phyloP scores from a whole-genome alignment of 176 grass and related monocot genomes.

The Zizania latifolia region DNA sequence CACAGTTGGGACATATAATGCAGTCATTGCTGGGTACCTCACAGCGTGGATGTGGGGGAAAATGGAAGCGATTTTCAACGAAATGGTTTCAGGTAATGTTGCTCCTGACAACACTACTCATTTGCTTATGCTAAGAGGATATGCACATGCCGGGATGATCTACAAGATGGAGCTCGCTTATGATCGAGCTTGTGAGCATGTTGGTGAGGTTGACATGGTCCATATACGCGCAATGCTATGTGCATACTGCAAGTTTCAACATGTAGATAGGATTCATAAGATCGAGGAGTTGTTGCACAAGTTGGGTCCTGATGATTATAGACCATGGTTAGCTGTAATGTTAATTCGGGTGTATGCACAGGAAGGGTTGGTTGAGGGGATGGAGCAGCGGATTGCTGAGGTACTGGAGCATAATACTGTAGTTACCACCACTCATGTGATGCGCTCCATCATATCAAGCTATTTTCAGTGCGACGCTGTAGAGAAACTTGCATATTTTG shows the following conservation, averaged over 20 bases:
- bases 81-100: slow-evolving; percentile 46
- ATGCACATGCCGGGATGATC: slow-evolving; percentile 54
- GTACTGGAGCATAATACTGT: slow-evolving; percentile 50
- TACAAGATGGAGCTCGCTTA: slow-evolving; percentile 82
- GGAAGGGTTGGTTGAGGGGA: slow-evolving; percentile 62
- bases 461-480: slow-evolving; percentile 54
- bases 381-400: slow-evolving; percentile 67
- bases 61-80: slow-evolving; percentile 52
- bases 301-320: slow-evolving; percentile 61
- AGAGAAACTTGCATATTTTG: slow-evolving; percentile 61
- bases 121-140: slow-evolving; percentile 77
- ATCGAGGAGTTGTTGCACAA: slow-evolving; percentile 60
- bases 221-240: slow-evolving; percentile 74
- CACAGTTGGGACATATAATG: slow-evolving; percentile 63
- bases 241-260: slow-evolving; percentile 63
- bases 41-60: slow-evolving; percentile 85
- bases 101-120: slow-evolving; percentile 60
- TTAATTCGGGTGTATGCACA: slow-evolving; percentile 77
- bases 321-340: slow-evolving; percentile 68
- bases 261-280: slow-evolving; percentile 56
- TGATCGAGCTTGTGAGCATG: slow-evolving; percentile 37
- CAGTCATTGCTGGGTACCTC: slow-evolving; percentile 64
- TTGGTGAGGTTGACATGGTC: slow-evolving; percentile 14
- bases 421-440: slow-evolving; percentile 44
- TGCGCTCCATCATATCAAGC: slow-evolving; percentile 58